Evolutionary conservation across 345 rosid species (phyloP).

Genomic region (Diplotaxis tenuifolia): DNA sequence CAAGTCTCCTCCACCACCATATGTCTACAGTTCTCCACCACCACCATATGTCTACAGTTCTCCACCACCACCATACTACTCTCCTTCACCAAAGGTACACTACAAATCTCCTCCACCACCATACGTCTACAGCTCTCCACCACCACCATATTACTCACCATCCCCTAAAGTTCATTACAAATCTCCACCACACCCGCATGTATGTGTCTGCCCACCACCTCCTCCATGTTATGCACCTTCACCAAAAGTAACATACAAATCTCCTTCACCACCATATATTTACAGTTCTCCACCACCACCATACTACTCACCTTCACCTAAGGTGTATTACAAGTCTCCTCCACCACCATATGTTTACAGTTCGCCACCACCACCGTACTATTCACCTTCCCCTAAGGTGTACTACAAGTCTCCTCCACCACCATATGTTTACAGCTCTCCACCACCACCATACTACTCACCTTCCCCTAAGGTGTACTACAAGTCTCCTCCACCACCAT

Average conservation of each 20-base stretch:
- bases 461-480: background rate
- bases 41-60: slow-evolving; percentile 15
- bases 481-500: background rate
- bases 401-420: slow-evolving; percentile 21
- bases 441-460: background rate
- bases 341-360: slow-evolving; percentile 8
- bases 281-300: slow-evolving; percentile 26
- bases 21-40: too few relatives aligned
- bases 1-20: too few relatives aligned
- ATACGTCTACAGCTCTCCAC: slow-evolving; percentile 10
- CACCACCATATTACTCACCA: slow-evolving; percentile 19
- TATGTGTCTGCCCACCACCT: slow-evolving; percentile 4
- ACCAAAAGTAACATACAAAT: background rate
- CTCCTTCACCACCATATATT: slow-evolving; percentile 18
- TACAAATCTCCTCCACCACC: slow-evolving; percentile 25
- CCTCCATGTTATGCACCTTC: slow-evolving; percentile 5
- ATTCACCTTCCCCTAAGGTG: background rate
- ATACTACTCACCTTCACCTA: background rate
- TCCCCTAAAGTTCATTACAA: background rate
- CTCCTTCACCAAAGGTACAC: background rate
- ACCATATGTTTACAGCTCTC: background rate
- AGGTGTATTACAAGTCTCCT: slow-evolving; percentile 4
- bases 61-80: slow-evolving; percentile 17
- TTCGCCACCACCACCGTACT: background rate
- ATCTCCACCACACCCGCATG: slow-evolving; percentile 12